A percentile compares a stretch with the other conserved stretches of the same genome.
phyloP scores from a whole-genome alignment of 208 protist genomes.

The Trypanosoma scelopori region DNA sequence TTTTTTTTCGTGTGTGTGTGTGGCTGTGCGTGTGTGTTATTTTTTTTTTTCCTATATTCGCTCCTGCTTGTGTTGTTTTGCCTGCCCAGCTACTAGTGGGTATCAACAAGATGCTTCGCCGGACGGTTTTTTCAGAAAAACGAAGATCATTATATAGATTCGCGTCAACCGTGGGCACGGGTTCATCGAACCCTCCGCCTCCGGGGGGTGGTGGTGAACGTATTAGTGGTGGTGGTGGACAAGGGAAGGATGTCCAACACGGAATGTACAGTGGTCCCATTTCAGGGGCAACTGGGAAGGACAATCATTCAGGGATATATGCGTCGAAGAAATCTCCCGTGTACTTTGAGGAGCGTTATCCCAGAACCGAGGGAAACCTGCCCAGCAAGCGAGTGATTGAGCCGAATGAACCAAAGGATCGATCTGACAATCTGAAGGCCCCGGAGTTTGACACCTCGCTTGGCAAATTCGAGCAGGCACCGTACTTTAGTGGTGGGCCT shows the following conservation, averaged over 20 bases:
- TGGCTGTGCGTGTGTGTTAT: not conserved
- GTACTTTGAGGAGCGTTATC: conserved; percentile 75
- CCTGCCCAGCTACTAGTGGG: conserved; percentile 14
- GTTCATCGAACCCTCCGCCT: conserved; percentile 11
- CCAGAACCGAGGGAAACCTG: conserved; percentile 42
- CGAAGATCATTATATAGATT: not conserved
- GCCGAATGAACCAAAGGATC: conserved; percentile 45
- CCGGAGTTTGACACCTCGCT: conserved; percentile 77
- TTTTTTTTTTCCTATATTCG: conserved; percentile 13
- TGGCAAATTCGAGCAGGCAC: conserved; percentile 84
- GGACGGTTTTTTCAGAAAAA: conserved; percentile 18
- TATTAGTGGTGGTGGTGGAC: not conserved
- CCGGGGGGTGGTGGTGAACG: conserved; percentile 11
- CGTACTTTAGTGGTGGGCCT: conserved; percentile 76
- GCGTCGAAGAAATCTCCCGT: conserved; percentile 33
- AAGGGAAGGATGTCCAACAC: conserved; percentile 3
- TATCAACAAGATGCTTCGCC: conserved; percentile 18
- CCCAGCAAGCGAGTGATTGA: conserved; percentile 31
- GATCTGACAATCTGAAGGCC: conserved; percentile 75
- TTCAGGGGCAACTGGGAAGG: conserved; percentile 43
- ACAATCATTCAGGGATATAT: conserved; percentile 68
- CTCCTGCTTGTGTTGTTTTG: conserved; percentile 15
- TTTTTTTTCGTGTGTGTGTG: conserved; percentile 10
- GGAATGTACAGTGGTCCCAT: conserved; percentile 41
- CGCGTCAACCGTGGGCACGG: conserved; percentile 14